Percentiles rank a stretch among this genome's conserved stretches.
phyloP scores from a whole-genome alignment of 2,329 filamentous ascomycete genomes.

The Tolypocladium ophioglossoides region DNA sequence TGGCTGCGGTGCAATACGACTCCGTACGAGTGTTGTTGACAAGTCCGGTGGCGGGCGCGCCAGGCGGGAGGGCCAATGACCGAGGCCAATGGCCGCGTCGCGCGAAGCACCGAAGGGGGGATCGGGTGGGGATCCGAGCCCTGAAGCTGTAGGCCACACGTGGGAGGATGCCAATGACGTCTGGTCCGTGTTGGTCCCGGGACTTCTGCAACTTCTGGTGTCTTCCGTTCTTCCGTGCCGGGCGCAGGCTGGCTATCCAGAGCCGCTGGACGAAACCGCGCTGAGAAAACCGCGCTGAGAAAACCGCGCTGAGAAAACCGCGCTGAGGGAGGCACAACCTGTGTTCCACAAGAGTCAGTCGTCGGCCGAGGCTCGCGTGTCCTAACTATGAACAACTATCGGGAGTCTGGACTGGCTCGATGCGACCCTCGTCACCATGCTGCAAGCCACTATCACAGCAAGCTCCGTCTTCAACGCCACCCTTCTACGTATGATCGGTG shows the following conservation, averaged over 20 bases:
- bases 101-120: slow-evolving; percentile 11
- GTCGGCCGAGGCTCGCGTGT: not conserved
- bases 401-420: not conserved
- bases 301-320: no score
- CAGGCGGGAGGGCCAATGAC: slow-evolving; percentile 8
- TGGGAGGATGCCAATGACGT: not conserved
- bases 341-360: not conserved
- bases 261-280: not conserved
- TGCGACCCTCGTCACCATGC: not conserved
- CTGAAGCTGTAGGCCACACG: not conserved
- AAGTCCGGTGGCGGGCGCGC: slow-evolving; percentile 1
- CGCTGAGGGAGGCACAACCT: not conserved
- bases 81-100: slow-evolving; percentile 15
- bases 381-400: not conserved
- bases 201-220: no score
- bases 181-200: not conserved
- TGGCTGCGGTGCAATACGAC: not conserved
- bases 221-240: no score
- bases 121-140: slow-evolving; percentile 5
- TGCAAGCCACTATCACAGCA: not conserved
- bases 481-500: not conserved
- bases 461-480: not conserved
- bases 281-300: not conserved
- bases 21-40: no score
- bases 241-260: no score